Conservation (phyloP, 139 green algal genomes). For the Klebsormidium nitens region DNA sequence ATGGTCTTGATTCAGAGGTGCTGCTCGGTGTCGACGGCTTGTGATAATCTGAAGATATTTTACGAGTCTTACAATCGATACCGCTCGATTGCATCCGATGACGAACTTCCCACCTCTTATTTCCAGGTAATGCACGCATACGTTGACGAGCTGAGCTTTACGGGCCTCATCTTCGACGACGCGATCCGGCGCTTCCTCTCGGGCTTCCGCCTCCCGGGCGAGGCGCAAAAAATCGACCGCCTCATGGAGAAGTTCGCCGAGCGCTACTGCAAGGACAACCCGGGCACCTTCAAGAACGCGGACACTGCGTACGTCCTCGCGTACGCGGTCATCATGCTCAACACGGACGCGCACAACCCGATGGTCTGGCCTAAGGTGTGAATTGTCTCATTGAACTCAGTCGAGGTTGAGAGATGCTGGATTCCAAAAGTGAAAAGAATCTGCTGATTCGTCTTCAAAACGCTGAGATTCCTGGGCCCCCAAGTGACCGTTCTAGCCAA, state of each 20-base stretch:
- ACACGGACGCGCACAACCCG: constrained; percentile 98
- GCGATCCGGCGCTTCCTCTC: constrained; percentile 71
- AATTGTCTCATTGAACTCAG: no score
- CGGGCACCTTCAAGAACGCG: constrained; percentile 79
- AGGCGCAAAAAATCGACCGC: constrained; percentile 98
- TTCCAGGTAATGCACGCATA: constrained; percentile 98
- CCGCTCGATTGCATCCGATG: no score
- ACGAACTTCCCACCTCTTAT: no score
- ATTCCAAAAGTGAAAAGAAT: no score
- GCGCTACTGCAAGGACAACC: constrained; percentile 86
- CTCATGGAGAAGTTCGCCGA: constrained; percentile 99
- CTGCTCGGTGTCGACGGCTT: no score
- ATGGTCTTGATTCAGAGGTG: no score
- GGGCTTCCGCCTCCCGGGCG: constrained; percentile 75
- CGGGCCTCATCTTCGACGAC: constrained; percentile 73
- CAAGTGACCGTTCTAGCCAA: no score
- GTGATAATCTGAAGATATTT: no score
- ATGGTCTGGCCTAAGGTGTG: constrained; percentile 54
- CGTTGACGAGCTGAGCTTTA: constrained; percentile 90
- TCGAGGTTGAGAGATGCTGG: no score
- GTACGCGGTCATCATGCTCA: constrained; percentile 99
- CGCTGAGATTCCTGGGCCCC: no score
- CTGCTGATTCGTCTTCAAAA: no score
- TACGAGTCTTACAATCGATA: no score
- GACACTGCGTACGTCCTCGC: constrained; percentile 96